Conservation (phyloP, 352 stramenopile genomes). For the Pilasporangium apinafurcum region DNA sequence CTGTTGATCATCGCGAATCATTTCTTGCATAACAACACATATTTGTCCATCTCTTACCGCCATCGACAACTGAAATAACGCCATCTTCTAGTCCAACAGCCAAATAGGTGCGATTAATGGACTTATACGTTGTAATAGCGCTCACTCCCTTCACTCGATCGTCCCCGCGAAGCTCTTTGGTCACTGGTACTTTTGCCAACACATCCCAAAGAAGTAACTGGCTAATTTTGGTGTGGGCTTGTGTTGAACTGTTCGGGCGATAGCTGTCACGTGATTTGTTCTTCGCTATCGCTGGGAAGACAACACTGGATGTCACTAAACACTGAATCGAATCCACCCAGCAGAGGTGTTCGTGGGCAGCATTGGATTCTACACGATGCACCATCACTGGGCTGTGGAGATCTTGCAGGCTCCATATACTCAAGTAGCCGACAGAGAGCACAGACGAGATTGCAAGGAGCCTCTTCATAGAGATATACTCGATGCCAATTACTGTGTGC, state of each 20-base stretch:
- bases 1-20: too few species aligned
- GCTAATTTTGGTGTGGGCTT: constrained; percentile 39
- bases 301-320: constrained; percentile 37
- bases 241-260: constrained; percentile 18
- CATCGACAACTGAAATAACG: constrained; percentile 43
- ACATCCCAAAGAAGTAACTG: constrained; percentile 58
- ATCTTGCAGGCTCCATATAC: constrained; percentile 48
- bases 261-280: constrained; percentile 15
- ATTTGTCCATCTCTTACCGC: too few species aligned
- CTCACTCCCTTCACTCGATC: constrained; percentile 52
- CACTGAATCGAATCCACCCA: constrained; percentile 50
- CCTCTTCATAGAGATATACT: constrained; percentile 34
- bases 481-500: constrained; percentile 49
- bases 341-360: constrained; percentile 46
- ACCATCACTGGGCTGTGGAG: constrained; percentile 51
- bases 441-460: constrained; percentile 56
- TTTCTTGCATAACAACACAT: too few species aligned
- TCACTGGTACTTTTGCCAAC: constrained; percentile 7
- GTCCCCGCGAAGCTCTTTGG: constrained; percentile 11
- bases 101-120: constrained; percentile 45
- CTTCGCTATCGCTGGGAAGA: constrained; percentile 26
- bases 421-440: constrained; percentile 41
- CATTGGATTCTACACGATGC: constrained; percentile 46
- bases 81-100: constrained; percentile 49
- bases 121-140: constrained; percentile 31